Base-by-base conservation (phyloP, 768 basidiomycete species). In the Psilocybe azurescens region DNA sequence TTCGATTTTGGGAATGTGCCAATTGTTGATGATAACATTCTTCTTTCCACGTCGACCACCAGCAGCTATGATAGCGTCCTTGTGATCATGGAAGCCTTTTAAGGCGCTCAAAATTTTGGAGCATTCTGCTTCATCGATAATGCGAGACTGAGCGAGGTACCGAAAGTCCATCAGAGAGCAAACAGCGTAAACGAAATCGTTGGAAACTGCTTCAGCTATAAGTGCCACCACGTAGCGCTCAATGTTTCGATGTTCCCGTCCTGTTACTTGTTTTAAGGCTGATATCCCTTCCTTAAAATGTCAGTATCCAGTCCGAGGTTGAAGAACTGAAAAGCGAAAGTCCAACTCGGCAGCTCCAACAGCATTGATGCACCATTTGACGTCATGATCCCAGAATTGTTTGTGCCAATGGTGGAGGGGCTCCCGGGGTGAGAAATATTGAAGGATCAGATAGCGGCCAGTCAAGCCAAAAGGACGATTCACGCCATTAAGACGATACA, bases 1-100 rank as follows among this genome's bases (percentile, higher is more conserved):
- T 79, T n/a, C 77, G 6, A 81, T 73, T 62, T 84, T 84, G 1
- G 77, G 79, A 46, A 83, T 82, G 16, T 74, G 53, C 67, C 74
- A 83, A 56, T 81, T 63, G 6, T 74, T 38, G 20, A 78, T 73
- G 1, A 69, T 56, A 16, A 24, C 57, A 3, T 69, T 61, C 44
- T 69, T 68, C 18, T 76, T 75, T n/a, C 47, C 30, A 7, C 3
- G 18, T 18, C 70, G 60, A 29, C 73, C 73, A 11, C 73, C 70
- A 2, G 69, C 67, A 1, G 65, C 64, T 13, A 78, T 65, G 41
- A 82, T 76, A 2, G 65, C 64, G 5, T 73, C 44, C 58, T 82
- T 81, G 68, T 75, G 61, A 1, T 62, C 1, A 41, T 81, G 80
- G 52, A 80, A 81, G 13, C 71, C 61, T 0, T 16, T 1, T 0